Percentiles rank a stretch among this genome's conserved stretches.
Conservation (phyloP, 2,329 filamentous ascomycete species). For the Chrysoporthe puriensis region DNA sequence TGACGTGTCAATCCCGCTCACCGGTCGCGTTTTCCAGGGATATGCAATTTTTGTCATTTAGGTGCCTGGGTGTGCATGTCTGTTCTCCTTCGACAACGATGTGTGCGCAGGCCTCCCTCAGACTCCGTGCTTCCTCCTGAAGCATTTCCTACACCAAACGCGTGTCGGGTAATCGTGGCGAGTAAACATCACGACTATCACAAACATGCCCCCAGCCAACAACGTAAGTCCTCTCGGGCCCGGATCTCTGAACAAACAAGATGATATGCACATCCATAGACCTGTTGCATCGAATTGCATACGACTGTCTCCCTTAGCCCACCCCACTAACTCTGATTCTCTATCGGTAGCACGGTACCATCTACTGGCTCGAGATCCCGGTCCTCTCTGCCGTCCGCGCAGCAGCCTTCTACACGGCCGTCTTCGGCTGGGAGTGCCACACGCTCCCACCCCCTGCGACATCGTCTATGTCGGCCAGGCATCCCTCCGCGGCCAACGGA, state of each 20-base stretch:
- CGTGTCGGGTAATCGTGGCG: too few relatives aligned
- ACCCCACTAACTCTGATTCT: constrained; percentile 16
- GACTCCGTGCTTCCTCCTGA: background rate
- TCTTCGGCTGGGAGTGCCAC: constrained; percentile 41
- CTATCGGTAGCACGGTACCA: constrained; percentile 34
- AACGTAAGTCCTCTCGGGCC: background rate
- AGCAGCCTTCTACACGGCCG: constrained; percentile 42
- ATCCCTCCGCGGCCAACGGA: constrained; percentile 23
- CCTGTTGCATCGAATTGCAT: too few relatives aligned
- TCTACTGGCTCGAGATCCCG: constrained; percentile 47
- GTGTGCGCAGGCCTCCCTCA: too few relatives aligned
- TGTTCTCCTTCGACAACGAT: too few relatives aligned
- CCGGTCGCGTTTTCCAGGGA: background rate
- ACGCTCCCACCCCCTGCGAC: constrained; percentile 30
- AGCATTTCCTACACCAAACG: too few relatives aligned
- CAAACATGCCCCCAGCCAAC: background rate
- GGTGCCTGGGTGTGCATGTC: too few relatives aligned
- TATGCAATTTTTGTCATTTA: background rate
- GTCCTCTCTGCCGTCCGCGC: constrained; percentile 40
- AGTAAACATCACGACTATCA: background rate
- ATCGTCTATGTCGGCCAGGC: background rate
- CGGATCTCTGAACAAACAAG: background rate
- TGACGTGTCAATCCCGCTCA: background rate
- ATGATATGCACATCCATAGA: background rate
- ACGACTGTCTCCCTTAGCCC: background rate